Percentiles rank a stretch among this genome's conserved stretches.
These are phyloP conservation scores for Odontarrhena argentea DNA, from an alignment of 345 rosid genomes.

Conservation along the genomic window DNA sequence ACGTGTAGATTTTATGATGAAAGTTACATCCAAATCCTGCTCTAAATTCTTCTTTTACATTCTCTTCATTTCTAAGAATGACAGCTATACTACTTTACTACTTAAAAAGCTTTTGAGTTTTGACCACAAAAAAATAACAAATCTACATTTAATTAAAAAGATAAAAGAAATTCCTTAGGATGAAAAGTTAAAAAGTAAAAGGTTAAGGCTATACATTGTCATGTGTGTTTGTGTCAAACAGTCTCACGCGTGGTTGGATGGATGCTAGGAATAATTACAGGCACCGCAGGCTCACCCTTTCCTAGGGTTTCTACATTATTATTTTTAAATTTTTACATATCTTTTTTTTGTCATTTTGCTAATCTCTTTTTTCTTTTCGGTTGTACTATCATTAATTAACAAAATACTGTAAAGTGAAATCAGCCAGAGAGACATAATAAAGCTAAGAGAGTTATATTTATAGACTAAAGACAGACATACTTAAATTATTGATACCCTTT, in stretches of 20 bases:
- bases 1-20: neutral
- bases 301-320: slow-evolving; percentile 34
- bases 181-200: neutral
- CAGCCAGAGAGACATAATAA: neutral
- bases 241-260: slow-evolving; percentile 45
- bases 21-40: neutral
- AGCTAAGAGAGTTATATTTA: neutral
- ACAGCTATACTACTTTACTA: neutral
- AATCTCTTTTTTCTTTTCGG: neutral
- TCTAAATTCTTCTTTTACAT: neutral
- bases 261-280: slow-evolving; percentile 43
- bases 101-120: no score
- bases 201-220: slow-evolving; percentile 27
- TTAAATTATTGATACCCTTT: neutral
- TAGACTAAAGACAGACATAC: neutral
- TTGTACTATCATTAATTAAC: slow-evolving; percentile 6
- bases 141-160: neutral
- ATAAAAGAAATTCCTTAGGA: neutral
- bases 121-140: neutral
- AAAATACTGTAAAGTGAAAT: neutral
- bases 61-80: neutral
- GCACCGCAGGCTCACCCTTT: slow-evolving; percentile 28
- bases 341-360: neutral
- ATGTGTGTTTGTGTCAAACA: slow-evolving; percentile 47
- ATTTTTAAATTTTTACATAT: neutral